phyloP scores from a whole-genome alignment of 2,329 filamentous ascomycete genomes.

The Peltaster fructicola region DNA sequence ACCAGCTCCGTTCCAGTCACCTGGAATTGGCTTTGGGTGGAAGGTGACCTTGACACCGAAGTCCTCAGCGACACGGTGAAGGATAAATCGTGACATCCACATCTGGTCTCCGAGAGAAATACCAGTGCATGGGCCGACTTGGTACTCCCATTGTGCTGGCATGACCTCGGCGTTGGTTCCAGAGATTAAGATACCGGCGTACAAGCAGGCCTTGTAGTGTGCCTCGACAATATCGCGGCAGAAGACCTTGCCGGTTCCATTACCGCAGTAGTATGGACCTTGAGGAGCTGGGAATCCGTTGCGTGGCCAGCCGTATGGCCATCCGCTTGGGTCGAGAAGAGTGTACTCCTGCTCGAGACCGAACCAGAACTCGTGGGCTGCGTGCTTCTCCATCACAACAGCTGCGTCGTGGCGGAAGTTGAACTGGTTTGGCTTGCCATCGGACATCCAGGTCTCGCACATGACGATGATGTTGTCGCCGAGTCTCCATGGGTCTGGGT shows the following conservation, averaged over 20 bases:
- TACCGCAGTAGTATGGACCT: slow-evolving; percentile 95
- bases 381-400: slow-evolving; percentile 78
- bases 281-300: slow-evolving; percentile 82
- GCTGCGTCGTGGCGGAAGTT: slow-evolving; percentile 89
- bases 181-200: slow-evolving; percentile 80
- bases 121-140: slow-evolving; percentile 76
- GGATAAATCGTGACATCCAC: slow-evolving; percentile 81
- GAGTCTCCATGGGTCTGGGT: slow-evolving; percentile 78
- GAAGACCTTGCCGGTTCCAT: slow-evolving; percentile 90
- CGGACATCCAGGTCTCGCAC: slow-evolving; percentile 82
- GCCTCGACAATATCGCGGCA: slow-evolving; percentile 95
- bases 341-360: slow-evolving; percentile 98
- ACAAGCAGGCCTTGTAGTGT: slow-evolving; percentile 81
- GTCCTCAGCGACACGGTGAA: slow-evolving; percentile 83
- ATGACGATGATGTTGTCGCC: slow-evolving; percentile 88
- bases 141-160: slow-evolving; percentile 96
- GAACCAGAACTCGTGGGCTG: slow-evolving; percentile 80
- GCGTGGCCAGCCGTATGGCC: slow-evolving; percentile 83
- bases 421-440: slow-evolving; percentile 93
- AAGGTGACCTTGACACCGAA: slow-evolving; percentile 93
- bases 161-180: slow-evolving; percentile 99
- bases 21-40: slow-evolving; percentile 85
- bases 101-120: slow-evolving; percentile 93
- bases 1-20: slow-evolving; percentile 94
- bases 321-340: slow-evolving; percentile 65